phyloP scores from a whole-genome alignment of 192 early-diverging fungal genomes.

The Rhizophagus prolifer region DNA sequence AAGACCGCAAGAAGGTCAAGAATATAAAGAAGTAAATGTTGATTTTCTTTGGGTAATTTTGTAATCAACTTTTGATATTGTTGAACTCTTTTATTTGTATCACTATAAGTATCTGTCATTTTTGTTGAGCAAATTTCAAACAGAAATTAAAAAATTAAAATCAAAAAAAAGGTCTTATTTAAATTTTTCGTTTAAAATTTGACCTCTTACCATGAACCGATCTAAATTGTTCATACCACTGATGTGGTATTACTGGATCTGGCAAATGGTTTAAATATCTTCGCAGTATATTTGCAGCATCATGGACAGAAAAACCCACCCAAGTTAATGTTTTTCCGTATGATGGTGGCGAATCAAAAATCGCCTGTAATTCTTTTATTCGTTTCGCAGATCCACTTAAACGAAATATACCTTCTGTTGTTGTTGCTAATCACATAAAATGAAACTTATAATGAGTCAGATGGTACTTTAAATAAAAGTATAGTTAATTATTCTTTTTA shows the following conservation, averaged over 20 bases:
- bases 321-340: slow-evolving; percentile 67
- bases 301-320: slow-evolving; percentile 72
- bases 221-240: slow-evolving; percentile 65
- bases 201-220: slow-evolving; percentile 56
- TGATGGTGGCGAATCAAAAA: slow-evolving; percentile 61
- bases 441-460: neutral
- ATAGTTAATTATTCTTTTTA: too few relatives aligned
- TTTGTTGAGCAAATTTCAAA: neutral
- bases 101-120: slow-evolving; percentile 37
- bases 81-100: slow-evolving; percentile 40
- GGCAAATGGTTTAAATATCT: slow-evolving; percentile 72
- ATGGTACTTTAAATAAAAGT: neutral
- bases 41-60: slow-evolving; percentile 55
- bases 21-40: slow-evolving; percentile 68
- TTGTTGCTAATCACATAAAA: slow-evolving; percentile 37
- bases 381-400: slow-evolving; percentile 73
- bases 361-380: slow-evolving; percentile 63
- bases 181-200: slow-evolving; percentile 8
- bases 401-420: slow-evolving; percentile 73
- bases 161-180: neutral
- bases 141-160: neutral
- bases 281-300: slow-evolving; percentile 73
- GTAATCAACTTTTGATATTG: slow-evolving; percentile 61
- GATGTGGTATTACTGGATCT: slow-evolving; percentile 68
- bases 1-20: slow-evolving; percentile 63